Conservation (phyloP, 179 eudicot species). For the Vitellaria paradoxa region DNA sequence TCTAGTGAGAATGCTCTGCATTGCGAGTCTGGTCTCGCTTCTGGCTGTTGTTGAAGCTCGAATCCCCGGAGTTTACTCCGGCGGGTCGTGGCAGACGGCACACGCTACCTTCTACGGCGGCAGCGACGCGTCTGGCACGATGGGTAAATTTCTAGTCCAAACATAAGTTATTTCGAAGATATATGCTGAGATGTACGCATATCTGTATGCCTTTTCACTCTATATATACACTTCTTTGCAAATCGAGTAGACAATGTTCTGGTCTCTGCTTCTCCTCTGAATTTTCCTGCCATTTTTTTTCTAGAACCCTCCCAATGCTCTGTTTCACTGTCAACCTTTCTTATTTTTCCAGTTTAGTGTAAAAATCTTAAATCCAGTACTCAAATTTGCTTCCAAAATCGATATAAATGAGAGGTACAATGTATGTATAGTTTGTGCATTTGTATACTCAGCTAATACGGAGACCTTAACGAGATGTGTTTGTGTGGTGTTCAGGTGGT, state of each 20-base stretch:
- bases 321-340: neutral
- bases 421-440: too few species aligned
- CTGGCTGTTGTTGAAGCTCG: slow-evolving; percentile 17
- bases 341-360: too few species aligned
- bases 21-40: slow-evolving; percentile 20
- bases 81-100: slow-evolving; percentile 41
- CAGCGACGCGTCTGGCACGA: slow-evolving; percentile 56
- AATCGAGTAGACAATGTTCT: neutral
- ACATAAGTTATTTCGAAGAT: neutral
- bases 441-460: neutral
- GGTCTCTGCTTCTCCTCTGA: neutral
- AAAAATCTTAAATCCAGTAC: neutral
- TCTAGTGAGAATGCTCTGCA: slow-evolving; percentile 5
- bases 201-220: neutral
- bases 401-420: neutral
- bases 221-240: neutral
- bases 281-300: slow-evolving; percentile 7
- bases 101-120: slow-evolving; percentile 69
- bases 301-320: too few species aligned
- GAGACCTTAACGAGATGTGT: neutral
- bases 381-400: neutral
- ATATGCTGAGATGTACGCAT: neutral
- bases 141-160: slow-evolving; percentile 27
- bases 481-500: slow-evolving; percentile 20
- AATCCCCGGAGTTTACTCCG: slow-evolving; percentile 41